phyloP scores from a whole-genome alignment of 1,284 basidiomycete genomes.

The Puccinia polysora region DNA sequence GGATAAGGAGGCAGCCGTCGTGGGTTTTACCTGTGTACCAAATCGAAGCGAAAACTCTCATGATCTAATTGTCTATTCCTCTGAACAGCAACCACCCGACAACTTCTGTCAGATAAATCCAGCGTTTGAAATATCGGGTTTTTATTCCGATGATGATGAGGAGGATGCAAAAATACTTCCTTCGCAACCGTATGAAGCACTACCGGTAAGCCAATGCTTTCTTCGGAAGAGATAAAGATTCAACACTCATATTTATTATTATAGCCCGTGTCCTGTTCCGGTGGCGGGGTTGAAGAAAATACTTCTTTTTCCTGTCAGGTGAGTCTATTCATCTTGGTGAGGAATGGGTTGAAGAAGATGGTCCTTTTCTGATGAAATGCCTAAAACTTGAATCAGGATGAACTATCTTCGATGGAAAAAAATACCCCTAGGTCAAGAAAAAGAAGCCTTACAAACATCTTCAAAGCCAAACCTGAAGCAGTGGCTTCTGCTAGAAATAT shows the following conservation, averaged over 20 bases:
- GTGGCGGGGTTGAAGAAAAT: background rate
- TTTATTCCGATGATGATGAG: slow-evolving; percentile 19
- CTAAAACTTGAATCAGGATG: background rate
- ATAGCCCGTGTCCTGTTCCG: no score
- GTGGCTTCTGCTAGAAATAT: background rate
- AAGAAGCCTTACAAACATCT: slow-evolving; percentile 12
- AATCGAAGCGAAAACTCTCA: background rate
- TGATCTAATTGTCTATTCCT: background rate
- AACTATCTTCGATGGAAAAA: background rate
- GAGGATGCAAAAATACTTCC: background rate
- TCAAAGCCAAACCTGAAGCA: slow-evolving; percentile 12
- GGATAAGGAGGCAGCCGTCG: background rate
- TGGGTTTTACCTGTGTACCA: background rate
- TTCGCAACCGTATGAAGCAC: background rate
- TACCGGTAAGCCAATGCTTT: background rate
- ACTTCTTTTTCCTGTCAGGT: background rate
- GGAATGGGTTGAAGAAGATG: background rate
- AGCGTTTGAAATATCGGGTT: slow-evolving; percentile 11
- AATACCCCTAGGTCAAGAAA: background rate
- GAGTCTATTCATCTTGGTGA: background rate
- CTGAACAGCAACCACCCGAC: background rate
- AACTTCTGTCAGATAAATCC: background rate
- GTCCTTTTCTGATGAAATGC: background rate
- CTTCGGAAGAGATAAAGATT: background rate
- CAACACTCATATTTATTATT: background rate